These are phyloP conservation scores for Pythium oligandrum DNA, from an alignment of 352 stramenopile species.

Conservation along the genomic window DNA sequence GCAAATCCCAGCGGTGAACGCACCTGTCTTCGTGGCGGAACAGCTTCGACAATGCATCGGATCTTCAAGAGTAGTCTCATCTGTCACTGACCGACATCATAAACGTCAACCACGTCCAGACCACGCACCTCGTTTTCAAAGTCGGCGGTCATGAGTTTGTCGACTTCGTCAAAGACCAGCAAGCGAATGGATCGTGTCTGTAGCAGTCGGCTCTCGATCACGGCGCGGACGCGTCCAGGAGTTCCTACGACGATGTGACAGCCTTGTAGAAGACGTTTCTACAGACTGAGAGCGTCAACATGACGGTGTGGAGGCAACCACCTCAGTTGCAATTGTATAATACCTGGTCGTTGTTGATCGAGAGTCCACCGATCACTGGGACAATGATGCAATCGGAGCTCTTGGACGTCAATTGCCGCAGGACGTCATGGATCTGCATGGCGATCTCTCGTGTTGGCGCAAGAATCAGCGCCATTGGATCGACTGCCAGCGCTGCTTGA, in stretches of 20 bases:
- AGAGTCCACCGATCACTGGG: slow-evolving; percentile 57
- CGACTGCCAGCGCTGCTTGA: neutral
- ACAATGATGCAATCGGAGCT: slow-evolving; percentile 30
- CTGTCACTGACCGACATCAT: too few species aligned
- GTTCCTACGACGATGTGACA: slow-evolving; percentile 72
- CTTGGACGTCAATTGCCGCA: slow-evolving; percentile 48
- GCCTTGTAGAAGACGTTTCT: slow-evolving; percentile 31
- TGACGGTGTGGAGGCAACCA: too few species aligned
- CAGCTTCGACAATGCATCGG: slow-evolving; percentile 40
- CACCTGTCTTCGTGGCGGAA: slow-evolving; percentile 63
- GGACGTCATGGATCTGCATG: slow-evolving; percentile 64
- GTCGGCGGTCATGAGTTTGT: slow-evolving; percentile 68
- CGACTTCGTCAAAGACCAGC: slow-evolving; percentile 75
- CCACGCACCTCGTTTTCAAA: slow-evolving; percentile 54
- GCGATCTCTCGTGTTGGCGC: slow-evolving; percentile 75
- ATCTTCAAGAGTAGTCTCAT: slow-evolving; percentile 26
- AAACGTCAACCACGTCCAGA: too few species aligned
- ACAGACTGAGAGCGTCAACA: neutral
- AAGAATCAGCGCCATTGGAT: slow-evolving; percentile 56
- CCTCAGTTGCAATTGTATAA: too few species aligned
- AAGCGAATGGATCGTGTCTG: slow-evolving; percentile 44
- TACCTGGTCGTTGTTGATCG: slow-evolving; percentile 58
- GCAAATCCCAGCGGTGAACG: neutral
- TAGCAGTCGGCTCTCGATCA: slow-evolving; percentile 55
- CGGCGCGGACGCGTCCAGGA: slow-evolving; percentile 60